These are phyloP conservation scores for Pneumocystis jirovecii DNA, from an alignment of 1,139 yeast genomes.

Conservation along the genomic window DNA sequence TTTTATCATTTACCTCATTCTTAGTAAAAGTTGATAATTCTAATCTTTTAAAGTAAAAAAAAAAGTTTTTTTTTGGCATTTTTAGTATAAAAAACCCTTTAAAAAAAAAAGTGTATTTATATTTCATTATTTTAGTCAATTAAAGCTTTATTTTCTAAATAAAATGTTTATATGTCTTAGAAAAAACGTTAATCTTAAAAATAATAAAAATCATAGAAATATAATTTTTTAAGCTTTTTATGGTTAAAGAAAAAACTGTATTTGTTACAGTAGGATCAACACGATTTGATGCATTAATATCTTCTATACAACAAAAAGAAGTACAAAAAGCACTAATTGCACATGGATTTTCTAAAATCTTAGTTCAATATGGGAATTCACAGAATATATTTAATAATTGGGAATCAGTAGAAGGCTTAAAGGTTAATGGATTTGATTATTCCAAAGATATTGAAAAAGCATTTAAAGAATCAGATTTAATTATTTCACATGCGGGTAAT, in stretches of 20 bases:
- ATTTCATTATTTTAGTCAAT: too few relatives aligned
- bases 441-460: constrained; percentile 31
- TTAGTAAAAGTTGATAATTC: neutral
- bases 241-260: constrained; percentile 15
- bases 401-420: constrained; percentile 5
- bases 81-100: too few relatives aligned
- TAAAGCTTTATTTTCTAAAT: too few relatives aligned
- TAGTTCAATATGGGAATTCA: constrained; percentile 60
- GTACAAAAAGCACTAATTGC: constrained; percentile 28
- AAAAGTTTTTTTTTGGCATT: neutral
- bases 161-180: too few relatives aligned
- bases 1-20: neutral
- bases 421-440: constrained; percentile 23
- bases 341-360: constrained; percentile 30
- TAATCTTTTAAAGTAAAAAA: neutral
- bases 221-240: neutral
- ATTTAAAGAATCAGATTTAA: constrained; percentile 35
- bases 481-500: constrained; percentile 68
- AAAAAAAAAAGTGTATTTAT: too few relatives aligned
- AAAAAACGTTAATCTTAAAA: too few relatives aligned
- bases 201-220: neutral
- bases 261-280: constrained; percentile 78
- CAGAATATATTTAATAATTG: constrained; percentile 18
- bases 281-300: constrained; percentile 44
- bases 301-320: constrained; percentile 24